Percentiles rank a stretch among this genome's conserved stretches.
Evolutionary conservation across 202 grass and related monocot genomes (phyloP).

Genomic region (Hordeum pubiflorum): DNA sequence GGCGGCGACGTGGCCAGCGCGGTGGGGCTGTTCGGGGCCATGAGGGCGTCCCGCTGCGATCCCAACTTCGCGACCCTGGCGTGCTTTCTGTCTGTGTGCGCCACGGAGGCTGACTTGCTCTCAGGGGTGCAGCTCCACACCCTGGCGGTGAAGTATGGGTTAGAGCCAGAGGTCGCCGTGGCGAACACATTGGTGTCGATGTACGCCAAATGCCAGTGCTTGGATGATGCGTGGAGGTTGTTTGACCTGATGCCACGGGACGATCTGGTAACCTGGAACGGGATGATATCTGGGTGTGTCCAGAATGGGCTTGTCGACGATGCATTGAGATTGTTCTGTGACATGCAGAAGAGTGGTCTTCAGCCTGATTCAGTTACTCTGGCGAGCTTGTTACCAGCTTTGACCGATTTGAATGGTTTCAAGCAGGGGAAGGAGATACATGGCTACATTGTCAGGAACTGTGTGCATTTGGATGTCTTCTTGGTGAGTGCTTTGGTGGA

Average conservation of each 20-base stretch:
- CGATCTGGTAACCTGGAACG: conserved; percentile 70
- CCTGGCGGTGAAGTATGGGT: conserved; percentile 56
- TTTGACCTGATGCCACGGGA: conserved; percentile 48
- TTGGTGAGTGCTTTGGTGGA: conserved; percentile 81
- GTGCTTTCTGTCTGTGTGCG: conserved; percentile 62
- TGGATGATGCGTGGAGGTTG: conserved; percentile 50
- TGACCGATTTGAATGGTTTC: conserved; percentile 48
- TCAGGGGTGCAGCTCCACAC: conserved; percentile 64
- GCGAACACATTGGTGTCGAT: conserved; percentile 68
- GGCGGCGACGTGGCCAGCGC: conserved; percentile 22
- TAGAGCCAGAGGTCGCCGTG: conserved; percentile 45
- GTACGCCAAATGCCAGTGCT: conserved; percentile 61
- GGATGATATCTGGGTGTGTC: conserved; percentile 75
- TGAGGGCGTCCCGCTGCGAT: conserved; percentile 25
- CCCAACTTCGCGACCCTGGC: conserved; percentile 58
- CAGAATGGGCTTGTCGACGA: conserved; percentile 60
- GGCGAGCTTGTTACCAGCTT: conserved; percentile 67
- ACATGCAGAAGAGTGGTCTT: conserved; percentile 47
- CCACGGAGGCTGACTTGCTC: conserved; percentile 38
- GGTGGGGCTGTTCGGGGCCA: conserved; percentile 35
- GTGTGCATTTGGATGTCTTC: conserved; percentile 59
- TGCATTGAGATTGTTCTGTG: conserved; percentile 49
- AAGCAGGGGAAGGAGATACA: conserved; percentile 63
- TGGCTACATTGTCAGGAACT: conserved; percentile 63
- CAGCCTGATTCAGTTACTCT: conserved; percentile 63